Conservation (phyloP, 2,329 filamentous ascomycete species). For the Neonectria punicea region DNA sequence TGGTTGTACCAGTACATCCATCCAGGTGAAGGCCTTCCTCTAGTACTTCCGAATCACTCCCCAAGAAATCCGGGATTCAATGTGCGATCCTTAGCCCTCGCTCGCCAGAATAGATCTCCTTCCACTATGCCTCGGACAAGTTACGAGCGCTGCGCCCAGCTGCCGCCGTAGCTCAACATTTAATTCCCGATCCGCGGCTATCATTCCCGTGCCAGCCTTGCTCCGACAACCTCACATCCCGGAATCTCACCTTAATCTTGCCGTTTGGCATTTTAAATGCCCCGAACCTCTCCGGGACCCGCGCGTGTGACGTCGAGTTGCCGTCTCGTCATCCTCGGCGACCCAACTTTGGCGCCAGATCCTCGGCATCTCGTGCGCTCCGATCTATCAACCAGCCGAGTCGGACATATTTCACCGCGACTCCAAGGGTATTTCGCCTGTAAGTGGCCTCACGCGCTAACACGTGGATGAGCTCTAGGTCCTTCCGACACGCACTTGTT, state of each 20-base stretch:
- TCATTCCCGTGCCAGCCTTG: constrained; percentile 15
- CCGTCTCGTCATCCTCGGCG: constrained; percentile 36
- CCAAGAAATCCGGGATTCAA: background rate
- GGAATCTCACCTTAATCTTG: constrained; percentile 22
- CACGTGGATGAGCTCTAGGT: constrained; percentile 2
- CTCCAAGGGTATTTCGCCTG: constrained; percentile 9
- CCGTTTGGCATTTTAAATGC: background rate
- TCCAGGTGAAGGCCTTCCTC: background rate
- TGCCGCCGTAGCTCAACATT: constrained; percentile 9
- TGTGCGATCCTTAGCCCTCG: background rate
- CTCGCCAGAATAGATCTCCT: constrained; percentile 14
- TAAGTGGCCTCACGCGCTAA: background rate
- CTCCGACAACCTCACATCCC: constrained; percentile 23
- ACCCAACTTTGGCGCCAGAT: constrained; percentile 26
- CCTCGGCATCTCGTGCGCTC: constrained; percentile 38
- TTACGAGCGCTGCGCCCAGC: background rate
- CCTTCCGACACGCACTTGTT: background rate
- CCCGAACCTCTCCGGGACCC: constrained; percentile 28
- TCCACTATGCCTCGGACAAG: constrained; percentile 31
- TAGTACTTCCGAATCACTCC: constrained; percentile 7
- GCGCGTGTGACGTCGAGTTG: constrained; percentile 36
- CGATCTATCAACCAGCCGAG: constrained; percentile 32
- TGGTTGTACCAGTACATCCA: constrained; percentile 17
- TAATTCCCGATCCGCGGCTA: constrained; percentile 38
- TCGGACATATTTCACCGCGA: constrained; percentile 18